phyloP scores from a whole-genome alignment of 805 yeast genomes.

The Yarrowia osloensis region DNA sequence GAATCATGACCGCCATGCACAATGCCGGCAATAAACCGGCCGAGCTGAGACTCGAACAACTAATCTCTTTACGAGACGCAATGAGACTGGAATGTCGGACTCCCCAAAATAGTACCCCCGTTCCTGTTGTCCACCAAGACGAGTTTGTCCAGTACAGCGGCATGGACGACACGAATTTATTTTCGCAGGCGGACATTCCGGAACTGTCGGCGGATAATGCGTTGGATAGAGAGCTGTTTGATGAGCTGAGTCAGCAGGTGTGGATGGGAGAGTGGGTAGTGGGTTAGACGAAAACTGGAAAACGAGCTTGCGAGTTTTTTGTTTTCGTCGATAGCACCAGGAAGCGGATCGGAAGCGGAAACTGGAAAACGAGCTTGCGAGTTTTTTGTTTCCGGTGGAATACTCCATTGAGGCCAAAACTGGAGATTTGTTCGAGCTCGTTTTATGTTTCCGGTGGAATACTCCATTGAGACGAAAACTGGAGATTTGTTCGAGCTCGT shows the following conservation, averaged over 20 bases:
- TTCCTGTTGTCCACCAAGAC: background rate
- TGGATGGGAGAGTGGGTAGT: conserved; percentile 25
- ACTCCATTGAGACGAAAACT: too few species aligned
- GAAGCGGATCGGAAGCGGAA: too few species aligned
- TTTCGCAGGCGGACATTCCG: background rate
- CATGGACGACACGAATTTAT: conserved; percentile 4
- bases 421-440: too few species aligned
- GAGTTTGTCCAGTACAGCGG: conserved; percentile 3
- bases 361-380: too few species aligned
- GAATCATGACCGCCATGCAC: conserved; percentile 32
- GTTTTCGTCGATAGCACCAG: too few species aligned
- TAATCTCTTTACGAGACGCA: conserved; percentile 32
- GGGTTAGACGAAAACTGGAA: background rate
- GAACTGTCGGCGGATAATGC: conserved; percentile 20
- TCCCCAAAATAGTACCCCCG: background rate
- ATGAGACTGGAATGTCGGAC: conserved; percentile 28
- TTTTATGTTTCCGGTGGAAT: too few species aligned
- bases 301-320: too few species aligned
- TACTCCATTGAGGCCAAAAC: too few species aligned
- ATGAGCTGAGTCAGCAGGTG: conserved; percentile 14
- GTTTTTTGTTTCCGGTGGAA: too few species aligned
- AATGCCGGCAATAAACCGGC: conserved; percentile 34
- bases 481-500: too few species aligned
- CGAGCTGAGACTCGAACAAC: conserved; percentile 32
- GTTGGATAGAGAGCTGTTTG: conserved; percentile 13